Percentiles rank a stretch among this genome's conserved stretches.
These are phyloP conservation scores for Nemania serpens DNA, from an alignment of 2,329 filamentous ascomycete genomes.

Conservation along the genomic window DNA sequence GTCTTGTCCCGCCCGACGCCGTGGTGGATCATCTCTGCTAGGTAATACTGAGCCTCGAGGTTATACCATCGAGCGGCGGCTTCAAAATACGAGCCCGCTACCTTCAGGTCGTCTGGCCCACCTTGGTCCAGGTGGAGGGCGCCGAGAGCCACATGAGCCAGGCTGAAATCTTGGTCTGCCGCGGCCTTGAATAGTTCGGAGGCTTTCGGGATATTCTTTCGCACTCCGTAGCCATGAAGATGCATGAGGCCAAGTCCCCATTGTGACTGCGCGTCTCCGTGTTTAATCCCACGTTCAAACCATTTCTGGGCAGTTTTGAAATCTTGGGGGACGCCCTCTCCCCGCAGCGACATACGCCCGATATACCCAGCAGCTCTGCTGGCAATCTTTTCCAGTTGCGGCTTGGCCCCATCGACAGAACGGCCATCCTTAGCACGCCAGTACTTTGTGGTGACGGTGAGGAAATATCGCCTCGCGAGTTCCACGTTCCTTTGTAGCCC, in stretches of 20 bases:
- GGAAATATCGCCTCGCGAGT: slow-evolving; percentile 79
- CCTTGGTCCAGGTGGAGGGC: slow-evolving; percentile 87
- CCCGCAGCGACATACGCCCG: slow-evolving; percentile 86
- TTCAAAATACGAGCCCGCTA: slow-evolving; percentile 86
- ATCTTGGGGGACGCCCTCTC: slow-evolving; percentile 81
- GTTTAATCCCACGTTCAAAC: slow-evolving; percentile 78
- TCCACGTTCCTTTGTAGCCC: slow-evolving; percentile 74
- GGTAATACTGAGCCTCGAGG: slow-evolving; percentile 89
- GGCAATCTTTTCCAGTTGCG: slow-evolving; percentile 75
- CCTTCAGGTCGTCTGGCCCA: slow-evolving; percentile 67
- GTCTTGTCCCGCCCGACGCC: slow-evolving; percentile 80
- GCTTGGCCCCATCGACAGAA: slow-evolving; percentile 69
- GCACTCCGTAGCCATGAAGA: slow-evolving; percentile 72
- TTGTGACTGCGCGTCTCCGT: slow-evolving; percentile 82
- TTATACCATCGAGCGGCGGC: slow-evolving; percentile 80
- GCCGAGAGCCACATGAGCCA: slow-evolving; percentile 82
- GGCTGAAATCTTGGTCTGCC: slow-evolving; percentile 79
- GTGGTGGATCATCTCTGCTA: slow-evolving; percentile 83
- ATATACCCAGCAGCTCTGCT: slow-evolving; percentile 85
- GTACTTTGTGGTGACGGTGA: slow-evolving; percentile 76
- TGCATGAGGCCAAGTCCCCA: slow-evolving; percentile 85
- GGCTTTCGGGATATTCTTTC: slow-evolving; percentile 71
- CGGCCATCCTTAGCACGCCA: slow-evolving; percentile 79
- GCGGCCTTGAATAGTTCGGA: slow-evolving; percentile 77
- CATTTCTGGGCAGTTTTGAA: slow-evolving; percentile 76